A percentile compares a stretch with the other conserved stretches of the same genome.
Conservation (phyloP, 805 yeast genomes). For the Candida ovalis region DNA sequence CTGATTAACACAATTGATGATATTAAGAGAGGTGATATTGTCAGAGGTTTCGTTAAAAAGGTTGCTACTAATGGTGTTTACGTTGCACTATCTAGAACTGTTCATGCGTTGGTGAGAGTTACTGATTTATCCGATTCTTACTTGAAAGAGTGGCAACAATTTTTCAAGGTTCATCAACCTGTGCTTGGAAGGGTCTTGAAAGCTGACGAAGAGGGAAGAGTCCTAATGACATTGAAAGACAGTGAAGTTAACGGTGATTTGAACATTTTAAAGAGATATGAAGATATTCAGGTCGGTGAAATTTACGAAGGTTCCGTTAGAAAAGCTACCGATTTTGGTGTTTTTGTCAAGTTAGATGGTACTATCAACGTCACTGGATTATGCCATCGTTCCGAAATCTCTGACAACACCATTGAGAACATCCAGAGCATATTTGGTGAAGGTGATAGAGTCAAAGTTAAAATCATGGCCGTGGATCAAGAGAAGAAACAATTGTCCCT, state of each 20-base stretch:
- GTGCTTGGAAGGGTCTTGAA: conserved; percentile 71
- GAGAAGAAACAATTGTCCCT: conserved; percentile 75
- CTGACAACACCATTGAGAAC: conserved; percentile 62
- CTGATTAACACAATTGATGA: conserved; percentile 47
- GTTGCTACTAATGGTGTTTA: conserved; percentile 74
- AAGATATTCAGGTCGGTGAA: conserved; percentile 67
- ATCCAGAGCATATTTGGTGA: conserved; percentile 66
- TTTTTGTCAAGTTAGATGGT: conserved; percentile 76
- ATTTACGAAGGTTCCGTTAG: conserved; percentile 74
- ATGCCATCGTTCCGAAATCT: conserved; percentile 81
- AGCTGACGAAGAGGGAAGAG: conserved; percentile 57
- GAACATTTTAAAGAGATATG: conserved; percentile 53
- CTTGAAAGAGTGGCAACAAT: conserved; percentile 84
- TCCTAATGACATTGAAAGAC: conserved; percentile 76
- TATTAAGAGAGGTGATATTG: conserved; percentile 63
- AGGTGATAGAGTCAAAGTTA: conserved; percentile 90
- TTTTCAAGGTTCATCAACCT: conserved; percentile 63
- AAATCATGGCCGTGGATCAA: conserved; percentile 57
- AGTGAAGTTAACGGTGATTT: conserved; percentile 73
- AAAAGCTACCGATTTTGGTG: conserved; percentile 84
- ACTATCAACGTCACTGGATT: conserved; percentile 76
- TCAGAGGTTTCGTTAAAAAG: conserved; percentile 77
- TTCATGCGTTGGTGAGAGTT: conserved; percentile 77
- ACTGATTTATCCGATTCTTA: conserved; percentile 77
- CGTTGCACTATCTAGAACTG: conserved; percentile 65